phyloP scores from a whole-genome alignment of 306 rosid species.

The Hippophae tibetana region DNA sequence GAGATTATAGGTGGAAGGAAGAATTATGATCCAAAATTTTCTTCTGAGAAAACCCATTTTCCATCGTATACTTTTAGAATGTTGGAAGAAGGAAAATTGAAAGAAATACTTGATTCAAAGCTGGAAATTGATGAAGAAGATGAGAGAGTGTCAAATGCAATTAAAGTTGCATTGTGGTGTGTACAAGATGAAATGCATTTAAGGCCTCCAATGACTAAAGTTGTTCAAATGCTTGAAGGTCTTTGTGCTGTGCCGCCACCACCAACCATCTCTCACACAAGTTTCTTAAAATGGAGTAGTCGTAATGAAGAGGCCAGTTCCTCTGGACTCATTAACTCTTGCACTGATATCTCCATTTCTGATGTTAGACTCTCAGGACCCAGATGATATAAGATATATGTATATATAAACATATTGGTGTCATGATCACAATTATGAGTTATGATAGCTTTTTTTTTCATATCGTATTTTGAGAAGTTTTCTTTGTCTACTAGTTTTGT shows the following conservation, averaged over 20 bases:
- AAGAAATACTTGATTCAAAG: conserved; percentile 39
- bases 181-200: conserved; percentile 29
- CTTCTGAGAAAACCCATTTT: conserved; percentile 24
- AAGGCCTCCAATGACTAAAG: conserved; percentile 37
- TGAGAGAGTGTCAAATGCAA: conserved; percentile 18
- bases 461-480: no score
- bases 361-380: no score
- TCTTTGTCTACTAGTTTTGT: no score
- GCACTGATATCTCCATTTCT: no score
- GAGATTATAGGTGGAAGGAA: conserved; percentile 31
- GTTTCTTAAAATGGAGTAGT: no score
- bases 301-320: no score
- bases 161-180: conserved; percentile 32
- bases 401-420: no score
- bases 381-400: no score
- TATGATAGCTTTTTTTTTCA: no score
- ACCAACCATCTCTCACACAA: no score
- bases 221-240: conserved; percentile 34
- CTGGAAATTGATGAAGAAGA: conserved; percentile 41
- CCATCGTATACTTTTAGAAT: conserved; percentile 23
- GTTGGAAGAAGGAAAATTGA: conserved; percentile 42
- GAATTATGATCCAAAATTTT: conserved; percentile 14
- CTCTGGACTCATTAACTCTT: no score
- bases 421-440: no score
- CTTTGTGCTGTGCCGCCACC: neutral